A percentile compares a stretch with the other conserved stretches of the same genome.
Conservation (phyloP, 768 basidiomycete genomes). For the Mycena filopes region DNA sequence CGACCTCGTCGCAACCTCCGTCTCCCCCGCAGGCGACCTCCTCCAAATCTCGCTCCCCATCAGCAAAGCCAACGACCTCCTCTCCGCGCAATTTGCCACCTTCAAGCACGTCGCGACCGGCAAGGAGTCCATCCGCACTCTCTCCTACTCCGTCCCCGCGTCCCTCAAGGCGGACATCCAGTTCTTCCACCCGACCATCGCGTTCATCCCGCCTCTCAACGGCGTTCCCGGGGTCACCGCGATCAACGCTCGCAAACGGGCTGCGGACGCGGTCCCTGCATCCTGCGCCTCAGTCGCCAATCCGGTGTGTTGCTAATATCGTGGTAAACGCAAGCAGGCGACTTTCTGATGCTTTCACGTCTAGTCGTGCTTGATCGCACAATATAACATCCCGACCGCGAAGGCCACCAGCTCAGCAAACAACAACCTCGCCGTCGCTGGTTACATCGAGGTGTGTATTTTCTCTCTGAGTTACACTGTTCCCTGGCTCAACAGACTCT, state of each 20-base stretch:
- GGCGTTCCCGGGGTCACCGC: background rate
- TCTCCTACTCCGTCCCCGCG: conserved; percentile 58
- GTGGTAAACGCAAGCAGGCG: background rate
- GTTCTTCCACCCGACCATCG: conserved; percentile 51
- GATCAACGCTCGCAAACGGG: too few relatives aligned
- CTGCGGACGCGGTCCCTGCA: background rate
- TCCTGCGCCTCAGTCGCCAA: background rate
- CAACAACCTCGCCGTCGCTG: conserved; percentile 45
- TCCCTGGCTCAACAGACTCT: conserved; percentile 16
- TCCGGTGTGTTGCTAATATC: conserved; percentile 15
- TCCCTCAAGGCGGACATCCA: conserved; percentile 55
- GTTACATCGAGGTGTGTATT: conserved; percentile 35
- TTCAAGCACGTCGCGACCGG: conserved; percentile 51
- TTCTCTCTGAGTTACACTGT: conserved; percentile 14
- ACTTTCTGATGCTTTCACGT: background rate
- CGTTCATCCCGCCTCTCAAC: conserved; percentile 19
- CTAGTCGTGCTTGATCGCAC: conserved; percentile 10
- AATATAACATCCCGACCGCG: conserved; percentile 14
- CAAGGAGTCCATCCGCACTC: conserved; percentile 53
- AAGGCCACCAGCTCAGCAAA: conserved; percentile 6
- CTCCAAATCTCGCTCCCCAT: conserved; percentile 47
- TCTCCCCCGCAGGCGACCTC: conserved; percentile 48
- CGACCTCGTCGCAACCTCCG: conserved; percentile 47
- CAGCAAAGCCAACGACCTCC: conserved; percentile 55
- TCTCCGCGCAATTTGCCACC: conserved; percentile 52